phyloP scores from a whole-genome alignment of 805 yeast genomes.

The Saccharomyces eubayanus region DNA sequence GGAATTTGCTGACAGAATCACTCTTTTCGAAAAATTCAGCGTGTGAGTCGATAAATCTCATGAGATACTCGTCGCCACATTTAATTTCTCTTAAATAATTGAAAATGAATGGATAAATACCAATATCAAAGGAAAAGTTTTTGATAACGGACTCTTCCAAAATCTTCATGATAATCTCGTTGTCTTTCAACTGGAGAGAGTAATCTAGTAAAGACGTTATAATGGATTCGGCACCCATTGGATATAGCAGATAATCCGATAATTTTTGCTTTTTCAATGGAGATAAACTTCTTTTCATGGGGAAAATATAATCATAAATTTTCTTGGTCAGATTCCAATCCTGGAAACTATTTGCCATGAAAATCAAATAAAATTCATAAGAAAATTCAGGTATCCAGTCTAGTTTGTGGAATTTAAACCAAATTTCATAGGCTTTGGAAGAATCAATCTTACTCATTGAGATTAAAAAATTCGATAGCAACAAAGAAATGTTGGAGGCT shows the following conservation, averaged over 20 bases:
- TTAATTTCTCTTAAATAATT: constrained; percentile 26
- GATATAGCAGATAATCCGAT: constrained; percentile 20
- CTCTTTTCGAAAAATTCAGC: constrained; percentile 19
- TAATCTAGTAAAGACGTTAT: constrained; percentile 22
- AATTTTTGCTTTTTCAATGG: constrained; percentile 1
- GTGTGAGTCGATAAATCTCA: constrained; percentile 30
- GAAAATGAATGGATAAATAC: constrained; percentile 30
- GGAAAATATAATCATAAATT: constrained; percentile 33
- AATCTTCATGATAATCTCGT: constrained; percentile 30
- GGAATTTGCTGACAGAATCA: constrained; percentile 12
- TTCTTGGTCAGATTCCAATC: constrained; percentile 30
- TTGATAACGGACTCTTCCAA: constrained; percentile 35
- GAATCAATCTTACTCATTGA: constrained; percentile 32
- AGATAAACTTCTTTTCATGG: constrained; percentile 22
- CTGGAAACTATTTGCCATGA: constrained; percentile 30
- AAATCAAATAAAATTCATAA: constrained; percentile 31
- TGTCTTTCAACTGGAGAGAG: constrained; percentile 25
- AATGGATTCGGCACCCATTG: constrained; percentile 19
- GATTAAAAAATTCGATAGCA: constrained; percentile 39
- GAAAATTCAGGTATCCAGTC: constrained; percentile 37
- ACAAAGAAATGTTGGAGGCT: constrained; percentile 31
- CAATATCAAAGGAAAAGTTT: constrained; percentile 25
- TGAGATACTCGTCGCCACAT: constrained; percentile 27
- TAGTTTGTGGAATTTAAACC: constrained; percentile 31
- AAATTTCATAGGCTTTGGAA: constrained; percentile 30